These are phyloP conservation scores for Solanum corneliomulleri DNA, from an alignment of 257 asterid genomes.

Conservation along the genomic window DNA sequence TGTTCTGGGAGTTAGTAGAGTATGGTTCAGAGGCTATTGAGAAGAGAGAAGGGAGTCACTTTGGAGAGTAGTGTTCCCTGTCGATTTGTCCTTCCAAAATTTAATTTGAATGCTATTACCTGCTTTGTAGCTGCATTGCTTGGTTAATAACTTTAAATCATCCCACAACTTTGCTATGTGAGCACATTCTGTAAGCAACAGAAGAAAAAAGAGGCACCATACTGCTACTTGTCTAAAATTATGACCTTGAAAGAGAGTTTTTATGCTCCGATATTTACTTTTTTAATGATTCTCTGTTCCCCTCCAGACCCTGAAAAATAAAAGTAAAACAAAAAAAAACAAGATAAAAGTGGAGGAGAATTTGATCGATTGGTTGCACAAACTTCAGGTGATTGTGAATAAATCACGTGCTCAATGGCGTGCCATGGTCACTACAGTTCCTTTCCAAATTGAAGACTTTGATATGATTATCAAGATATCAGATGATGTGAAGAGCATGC, in stretches of 20 bases:
- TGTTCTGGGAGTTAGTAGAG: too few species aligned
- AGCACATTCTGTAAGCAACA: too few species aligned
- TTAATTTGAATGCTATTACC: too few species aligned
- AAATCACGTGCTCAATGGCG: constrained; percentile 84
- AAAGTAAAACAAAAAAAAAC: neutral
- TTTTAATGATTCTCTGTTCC: neutral
- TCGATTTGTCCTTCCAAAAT: too few species aligned
- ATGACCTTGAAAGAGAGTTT: neutral
- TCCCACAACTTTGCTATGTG: too few species aligned
- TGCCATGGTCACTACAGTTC: constrained; percentile 40
- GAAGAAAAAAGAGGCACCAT: too few species aligned
- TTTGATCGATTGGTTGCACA: neutral
- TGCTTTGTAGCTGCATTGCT: too few species aligned
- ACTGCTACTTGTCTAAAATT: too few species aligned
- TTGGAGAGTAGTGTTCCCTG: too few species aligned
- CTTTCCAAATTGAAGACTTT: constrained; percentile 48
- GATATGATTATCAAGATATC: constrained; percentile 64
- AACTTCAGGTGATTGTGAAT: constrained; percentile 69
- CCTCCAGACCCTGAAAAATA: neutral
- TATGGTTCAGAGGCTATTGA: too few species aligned
- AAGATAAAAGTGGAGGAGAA: neutral
- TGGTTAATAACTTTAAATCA: too few species aligned
- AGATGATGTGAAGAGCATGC: constrained; percentile 66
- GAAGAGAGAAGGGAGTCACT: too few species aligned
- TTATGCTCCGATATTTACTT: neutral